A percentile compares a stretch with the other conserved stretches of the same genome.
These are phyloP conservation scores for Beauveria pseudobassiana DNA, from an alignment of 2,329 filamentous ascomycete genomes.

Conservation along the genomic window DNA sequence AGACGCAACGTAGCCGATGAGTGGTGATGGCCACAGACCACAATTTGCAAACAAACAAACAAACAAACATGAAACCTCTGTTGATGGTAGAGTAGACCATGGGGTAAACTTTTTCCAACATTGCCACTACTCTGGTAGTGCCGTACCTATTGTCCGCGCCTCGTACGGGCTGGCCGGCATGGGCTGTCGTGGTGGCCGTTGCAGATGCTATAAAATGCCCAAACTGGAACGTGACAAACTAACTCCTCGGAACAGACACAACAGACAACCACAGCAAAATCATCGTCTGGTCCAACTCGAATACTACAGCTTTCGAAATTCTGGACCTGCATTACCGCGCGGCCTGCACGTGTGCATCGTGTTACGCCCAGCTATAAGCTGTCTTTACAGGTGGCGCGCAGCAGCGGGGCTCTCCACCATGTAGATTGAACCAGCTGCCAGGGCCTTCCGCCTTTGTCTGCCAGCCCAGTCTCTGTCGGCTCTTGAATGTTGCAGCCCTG, in stretches of 20 bases:
- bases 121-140: background rate
- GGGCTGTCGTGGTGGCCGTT: background rate
- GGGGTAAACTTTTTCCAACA: background rate
- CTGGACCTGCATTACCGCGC: background rate
- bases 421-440: background rate
- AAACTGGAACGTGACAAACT: background rate
- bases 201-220: background rate
- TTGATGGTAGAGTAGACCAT: background rate
- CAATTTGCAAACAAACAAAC: background rate
- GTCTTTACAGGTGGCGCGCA: background rate
- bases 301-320: background rate
- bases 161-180: background rate
- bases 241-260: too few relatives aligned
- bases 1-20: background rate
- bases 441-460: background rate
- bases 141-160: background rate
- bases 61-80: too few relatives aligned
- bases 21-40: background rate
- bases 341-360: background rate
- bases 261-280: too few relatives aligned
- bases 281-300: background rate
- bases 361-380: background rate
- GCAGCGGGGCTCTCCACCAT: conserved; percentile 6
- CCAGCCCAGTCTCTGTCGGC: background rate
- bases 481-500: conserved; percentile 2